These are phyloP conservation scores for Ogataea kodamae DNA, from an alignment of 805 yeast genomes.

Conservation along the genomic window DNA sequence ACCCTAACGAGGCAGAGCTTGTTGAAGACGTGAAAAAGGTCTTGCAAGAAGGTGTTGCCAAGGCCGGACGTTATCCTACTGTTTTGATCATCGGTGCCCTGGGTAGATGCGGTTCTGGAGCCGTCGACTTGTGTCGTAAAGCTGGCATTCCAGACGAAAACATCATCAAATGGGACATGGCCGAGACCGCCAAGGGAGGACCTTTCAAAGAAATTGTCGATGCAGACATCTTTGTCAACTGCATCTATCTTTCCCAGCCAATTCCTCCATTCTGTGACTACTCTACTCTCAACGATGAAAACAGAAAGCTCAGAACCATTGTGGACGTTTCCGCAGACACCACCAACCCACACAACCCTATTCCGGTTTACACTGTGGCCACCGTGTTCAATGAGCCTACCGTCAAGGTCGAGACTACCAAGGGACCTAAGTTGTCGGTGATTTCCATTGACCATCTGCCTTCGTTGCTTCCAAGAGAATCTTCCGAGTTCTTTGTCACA, in stretches of 20 bases:
- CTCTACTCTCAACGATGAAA: slow-evolving; percentile 58
- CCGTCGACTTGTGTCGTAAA: slow-evolving; percentile 75
- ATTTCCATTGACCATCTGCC: slow-evolving; percentile 97
- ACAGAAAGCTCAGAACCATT: slow-evolving; percentile 82
- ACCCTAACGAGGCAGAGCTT: slow-evolving; percentile 72
- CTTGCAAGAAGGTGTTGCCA: slow-evolving; percentile 51
- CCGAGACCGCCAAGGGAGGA: slow-evolving; percentile 95
- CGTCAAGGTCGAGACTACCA: slow-evolving; percentile 71
- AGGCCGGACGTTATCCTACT: slow-evolving; percentile 67
- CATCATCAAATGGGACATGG: slow-evolving; percentile 92
- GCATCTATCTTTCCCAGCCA: slow-evolving; percentile 90
- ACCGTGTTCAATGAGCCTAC: slow-evolving; percentile 92
- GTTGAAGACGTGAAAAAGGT: slow-evolving; percentile 66
- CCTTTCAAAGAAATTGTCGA: slow-evolving; percentile 91
- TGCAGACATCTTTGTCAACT: slow-evolving; percentile 89
- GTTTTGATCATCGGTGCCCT: slow-evolving; percentile 93
- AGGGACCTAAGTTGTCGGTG: slow-evolving; percentile 85
- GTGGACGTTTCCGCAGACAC: slow-evolving; percentile 99
- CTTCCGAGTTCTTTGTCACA: slow-evolving; percentile 84
- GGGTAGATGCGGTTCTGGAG: slow-evolving; percentile 99
- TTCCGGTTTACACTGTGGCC: slow-evolving; percentile 88
- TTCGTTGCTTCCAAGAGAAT: slow-evolving; percentile 91
- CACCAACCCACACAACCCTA: slow-evolving; percentile 96
- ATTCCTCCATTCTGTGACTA: slow-evolving; percentile 85
- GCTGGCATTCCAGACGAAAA: slow-evolving; percentile 85